Conservation (phyloP, 805 yeast genomes). For the Starmerella asiatica region DNA sequence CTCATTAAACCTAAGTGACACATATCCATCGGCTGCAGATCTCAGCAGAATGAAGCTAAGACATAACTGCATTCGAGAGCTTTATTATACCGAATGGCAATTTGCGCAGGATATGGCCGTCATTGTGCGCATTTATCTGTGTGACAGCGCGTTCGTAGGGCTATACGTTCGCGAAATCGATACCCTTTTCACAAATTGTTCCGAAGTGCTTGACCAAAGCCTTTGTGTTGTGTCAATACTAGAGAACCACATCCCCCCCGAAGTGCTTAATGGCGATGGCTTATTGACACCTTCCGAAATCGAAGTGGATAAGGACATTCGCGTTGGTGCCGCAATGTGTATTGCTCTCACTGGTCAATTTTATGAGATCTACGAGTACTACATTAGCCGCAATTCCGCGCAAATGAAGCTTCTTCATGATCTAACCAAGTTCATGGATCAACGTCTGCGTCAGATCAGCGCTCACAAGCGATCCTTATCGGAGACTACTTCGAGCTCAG, state of each 20-base stretch:
- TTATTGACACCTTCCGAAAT: constrained; percentile 12
- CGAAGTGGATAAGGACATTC: constrained; percentile 19
- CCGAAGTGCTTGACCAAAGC: constrained; percentile 26
- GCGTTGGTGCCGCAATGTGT: constrained; percentile 26
- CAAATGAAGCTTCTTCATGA: constrained; percentile 21
- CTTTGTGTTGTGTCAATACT: constrained; percentile 23
- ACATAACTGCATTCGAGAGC: constrained; percentile 27
- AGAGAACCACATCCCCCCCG: constrained; percentile 22
- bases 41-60: constrained; percentile 12
- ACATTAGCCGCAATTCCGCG: constrained; percentile 23
- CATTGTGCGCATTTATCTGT: constrained; percentile 25
- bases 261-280: constrained; percentile 21
- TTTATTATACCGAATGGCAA: constrained; percentile 28
- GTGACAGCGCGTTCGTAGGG: constrained; percentile 21
- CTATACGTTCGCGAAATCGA: constrained; percentile 22
- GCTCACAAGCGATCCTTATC: neutral
- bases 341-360: constrained; percentile 21
- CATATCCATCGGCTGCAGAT: neutral
- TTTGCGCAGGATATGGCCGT: constrained; percentile 29
- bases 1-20: neutral
- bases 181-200: constrained; percentile 25
- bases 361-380: constrained; percentile 26
- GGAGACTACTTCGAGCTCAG: neutral
- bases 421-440: constrained; percentile 16
- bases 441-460: neutral